Percentiles rank a stretch among this genome's conserved stretches.
phyloP scores from a whole-genome alignment of 345 rosid species.

The Brassica cretica region DNA sequence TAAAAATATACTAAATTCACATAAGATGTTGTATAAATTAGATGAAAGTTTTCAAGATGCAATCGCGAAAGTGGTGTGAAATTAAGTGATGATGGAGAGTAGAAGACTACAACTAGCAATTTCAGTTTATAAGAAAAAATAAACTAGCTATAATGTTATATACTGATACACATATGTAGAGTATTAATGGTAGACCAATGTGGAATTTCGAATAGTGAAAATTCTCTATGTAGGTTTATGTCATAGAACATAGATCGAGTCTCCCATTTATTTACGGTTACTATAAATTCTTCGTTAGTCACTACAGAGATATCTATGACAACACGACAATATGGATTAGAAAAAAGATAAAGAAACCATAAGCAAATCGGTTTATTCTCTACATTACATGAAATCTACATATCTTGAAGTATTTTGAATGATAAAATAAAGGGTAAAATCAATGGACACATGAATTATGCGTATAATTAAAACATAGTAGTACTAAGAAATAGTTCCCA shows the following conservation, averaged over 20 bases:
- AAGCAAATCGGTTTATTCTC: not conserved
- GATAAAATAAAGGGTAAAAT: not conserved
- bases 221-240: not conserved
- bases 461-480: not conserved
- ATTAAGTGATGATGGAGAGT: not conserved
- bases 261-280: not conserved
- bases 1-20: not conserved
- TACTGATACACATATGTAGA: no score
- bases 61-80: not conserved
- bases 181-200: no score
- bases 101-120: not conserved
- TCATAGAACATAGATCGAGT: not conserved
- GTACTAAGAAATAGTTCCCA: conserved; percentile 15
- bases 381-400: not conserved
- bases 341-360: not conserved
- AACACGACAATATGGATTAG: not conserved
- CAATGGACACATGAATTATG: conserved; percentile 1
- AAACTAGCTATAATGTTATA: no score
- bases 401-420: not conserved
- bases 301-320: not conserved
- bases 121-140: not conserved
- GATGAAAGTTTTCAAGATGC: not conserved
- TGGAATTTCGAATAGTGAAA: not conserved
- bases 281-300: not conserved
- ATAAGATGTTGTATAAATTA: not conserved